Conservation (phyloP, 2,329 filamentous ascomycete species). For the Alternaria triticimaculans region DNA sequence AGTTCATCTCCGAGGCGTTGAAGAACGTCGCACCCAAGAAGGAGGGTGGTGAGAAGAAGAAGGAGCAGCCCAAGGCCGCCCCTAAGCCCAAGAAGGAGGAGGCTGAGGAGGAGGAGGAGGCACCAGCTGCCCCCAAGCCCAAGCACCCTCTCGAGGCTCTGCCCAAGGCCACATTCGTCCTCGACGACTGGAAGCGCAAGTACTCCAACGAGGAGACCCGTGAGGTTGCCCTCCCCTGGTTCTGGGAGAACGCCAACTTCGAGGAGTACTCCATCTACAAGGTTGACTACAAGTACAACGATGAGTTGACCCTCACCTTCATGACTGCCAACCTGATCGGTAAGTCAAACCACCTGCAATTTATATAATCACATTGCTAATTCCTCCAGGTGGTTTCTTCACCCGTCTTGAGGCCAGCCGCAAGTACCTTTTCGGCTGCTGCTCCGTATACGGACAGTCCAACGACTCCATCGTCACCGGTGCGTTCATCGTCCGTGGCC, state of each 20-base stretch:
- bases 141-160: slow-evolving; percentile 96
- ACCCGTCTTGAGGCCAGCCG: slow-evolving; percentile 94
- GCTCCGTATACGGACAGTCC: slow-evolving; percentile 86
- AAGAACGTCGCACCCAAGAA: slow-evolving; percentile 79
- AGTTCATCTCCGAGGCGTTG: slow-evolving; percentile 81
- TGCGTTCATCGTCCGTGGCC: slow-evolving; percentile 92
- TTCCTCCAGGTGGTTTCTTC: slow-evolving; percentile 79
- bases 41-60: slow-evolving; percentile 72
- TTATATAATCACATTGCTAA: slow-evolving; percentile 16
- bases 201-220: slow-evolving; percentile 96
- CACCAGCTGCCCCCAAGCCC: slow-evolving; percentile 75
- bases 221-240: slow-evolving; percentile 86
- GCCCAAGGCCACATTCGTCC: slow-evolving; percentile 76
- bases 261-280: slow-evolving; percentile 96
- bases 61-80: slow-evolving; percentile 67
- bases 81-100: slow-evolving; percentile 61
- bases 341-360: slow-evolving; percentile 40
- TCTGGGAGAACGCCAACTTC: slow-evolving; percentile 96
- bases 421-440: slow-evolving; percentile 95
- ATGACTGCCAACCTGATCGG: slow-evolving; percentile 99
- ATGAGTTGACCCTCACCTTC: slow-evolving; percentile 96
- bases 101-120: slow-evolving; percentile 68
- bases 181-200: slow-evolving; percentile 98
- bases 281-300: slow-evolving; percentile 98
- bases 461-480: slow-evolving; percentile 91